A percentile compares a stretch with the other conserved stretches of the same genome.
These are phyloP conservation scores for Rhodotorula sphaerocarpa DNA, from an alignment of 768 basidiomycete species.

Conservation along the genomic window DNA sequence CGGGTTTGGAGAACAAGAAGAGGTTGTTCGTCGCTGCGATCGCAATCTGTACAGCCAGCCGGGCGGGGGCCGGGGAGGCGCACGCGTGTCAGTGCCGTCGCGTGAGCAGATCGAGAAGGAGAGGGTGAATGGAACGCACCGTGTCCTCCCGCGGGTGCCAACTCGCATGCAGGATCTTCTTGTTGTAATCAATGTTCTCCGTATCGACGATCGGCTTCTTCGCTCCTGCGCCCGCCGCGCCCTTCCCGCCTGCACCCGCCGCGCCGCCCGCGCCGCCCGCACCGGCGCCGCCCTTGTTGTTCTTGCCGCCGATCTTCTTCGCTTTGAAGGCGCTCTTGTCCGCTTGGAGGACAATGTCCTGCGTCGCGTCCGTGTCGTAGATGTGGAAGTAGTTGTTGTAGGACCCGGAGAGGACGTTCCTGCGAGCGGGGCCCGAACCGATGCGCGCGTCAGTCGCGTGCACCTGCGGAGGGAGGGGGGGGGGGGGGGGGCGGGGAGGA, in stretches of 20 bases:
- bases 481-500: neutral
- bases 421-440: conserved; percentile 41
- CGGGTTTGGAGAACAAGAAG: conserved; percentile 51
- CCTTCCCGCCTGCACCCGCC: conserved; percentile 42
- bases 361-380: conserved; percentile 74
- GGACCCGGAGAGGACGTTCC: conserved; percentile 95
- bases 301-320: conserved; percentile 84
- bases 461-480: too few species aligned
- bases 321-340: conserved; percentile 99
- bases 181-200: conserved; percentile 65
- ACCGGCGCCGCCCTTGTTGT: conserved; percentile 48
- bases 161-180: conserved; percentile 84
- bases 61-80: neutral
- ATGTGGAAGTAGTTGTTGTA: conserved; percentile 99
- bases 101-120: neutral
- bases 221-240: conserved; percentile 5
- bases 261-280: neutral
- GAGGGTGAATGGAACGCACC: conserved; percentile 47
- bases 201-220: conserved; percentile 77
- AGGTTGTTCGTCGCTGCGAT: conserved; percentile 60
- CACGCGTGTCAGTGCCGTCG: neutral
- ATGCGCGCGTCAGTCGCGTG: too few species aligned
- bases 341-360: conserved; percentile 89
- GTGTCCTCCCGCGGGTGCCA: conserved; percentile 99
- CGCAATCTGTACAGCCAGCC: conserved; percentile 28